A percentile compares a stretch with the other conserved stretches of the same genome.
phyloP scores from a whole-genome alignment of 2,329 filamentous ascomycete genomes.

The Leptosphaerulina australis region DNA sequence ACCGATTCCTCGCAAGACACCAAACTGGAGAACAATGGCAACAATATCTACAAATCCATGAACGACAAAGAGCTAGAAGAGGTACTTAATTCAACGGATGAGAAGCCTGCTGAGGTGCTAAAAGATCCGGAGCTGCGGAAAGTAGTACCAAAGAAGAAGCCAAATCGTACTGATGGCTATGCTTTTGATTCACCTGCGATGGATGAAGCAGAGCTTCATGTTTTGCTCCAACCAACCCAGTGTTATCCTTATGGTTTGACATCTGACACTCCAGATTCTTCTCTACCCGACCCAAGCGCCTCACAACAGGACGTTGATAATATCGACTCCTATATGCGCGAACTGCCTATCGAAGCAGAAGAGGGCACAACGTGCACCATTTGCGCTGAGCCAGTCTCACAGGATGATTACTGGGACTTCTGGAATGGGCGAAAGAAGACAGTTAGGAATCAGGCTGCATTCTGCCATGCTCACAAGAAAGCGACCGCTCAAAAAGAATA shows the following conservation, averaged over 20 bases:
- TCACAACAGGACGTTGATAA: slow-evolving; percentile 22
- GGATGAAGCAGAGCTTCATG: background rate
- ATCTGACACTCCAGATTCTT: slow-evolving; percentile 17
- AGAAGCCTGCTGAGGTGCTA: background rate
- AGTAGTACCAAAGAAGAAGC: background rate
- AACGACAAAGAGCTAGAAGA: background rate
- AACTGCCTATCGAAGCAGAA: slow-evolving; percentile 24
- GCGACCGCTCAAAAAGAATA: slow-evolving; percentile 50
- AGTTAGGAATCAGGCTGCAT: slow-evolving; percentile 60
- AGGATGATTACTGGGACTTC: slow-evolving; percentile 58
- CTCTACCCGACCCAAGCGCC: slow-evolving; percentile 25
- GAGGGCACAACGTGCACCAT: slow-evolving; percentile 63
- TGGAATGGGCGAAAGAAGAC: slow-evolving; percentile 32
- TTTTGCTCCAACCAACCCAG: slow-evolving; percentile 13
- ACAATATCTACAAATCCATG: background rate
- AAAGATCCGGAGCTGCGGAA: slow-evolving; percentile 6
- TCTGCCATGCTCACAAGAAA: slow-evolving; percentile 47
- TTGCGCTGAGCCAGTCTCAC: slow-evolving; percentile 67
- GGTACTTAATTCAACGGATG: background rate
- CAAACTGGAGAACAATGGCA: background rate
- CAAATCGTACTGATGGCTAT: background rate
- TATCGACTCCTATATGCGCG: slow-evolving; percentile 26
- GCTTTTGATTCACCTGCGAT: background rate
- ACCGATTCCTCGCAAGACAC: background rate
- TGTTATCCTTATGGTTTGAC: slow-evolving; percentile 22